Evolutionary conservation across 2,329 filamentous ascomycete species (phyloP), one percentile per base, ranked within the genome.

Genomic region (Penicillium fuscoglaucum): DNA sequence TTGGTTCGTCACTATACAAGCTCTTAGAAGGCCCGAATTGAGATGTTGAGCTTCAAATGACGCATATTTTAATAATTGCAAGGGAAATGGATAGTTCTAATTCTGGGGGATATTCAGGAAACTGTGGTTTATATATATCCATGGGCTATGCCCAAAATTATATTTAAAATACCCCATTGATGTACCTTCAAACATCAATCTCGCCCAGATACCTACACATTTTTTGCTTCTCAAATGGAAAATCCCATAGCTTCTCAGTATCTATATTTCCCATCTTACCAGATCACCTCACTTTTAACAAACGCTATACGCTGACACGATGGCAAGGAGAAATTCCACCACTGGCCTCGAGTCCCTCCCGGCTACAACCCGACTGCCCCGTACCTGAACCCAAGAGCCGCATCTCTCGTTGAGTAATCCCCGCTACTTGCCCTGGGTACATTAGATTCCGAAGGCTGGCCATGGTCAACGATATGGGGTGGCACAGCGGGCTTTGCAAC

Each of bases 381-480:
- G 13, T 56, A 45, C 46, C 21, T 56, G 21, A 45, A 39, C 24
- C 29, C 46, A 1, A 19, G 39, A 28, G 87, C 88, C 24, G 84
- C 80, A 1, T 77, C 80, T 61, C 82, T 90, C 19, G 19, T 21
- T 21, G 19, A 21, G 19, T 2, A 21, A 21, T 21, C 19, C 19
- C 19, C 19, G 19, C 19, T 21, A 21, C 19, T 21, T 21, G 19
- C 19, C 19, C 19, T 61, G 80, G 24, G 24, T 26, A 26, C 89
- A 0, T 75, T 93, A 1, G 90, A 95, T 68, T 73, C 76, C 2
- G 68, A 85, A 21, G 82, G 83, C 2, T 78, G 84, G 21, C 90
- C 89, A 1, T 96, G 91, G 91, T 89, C 88, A 17, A 89, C 89
- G 0, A 62, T 96, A 8, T 89, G 89, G 85, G 90, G 90, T n/a